Conservation (phyloP, 441 rosid genomes). For the Euphorbia corollata region DNA sequence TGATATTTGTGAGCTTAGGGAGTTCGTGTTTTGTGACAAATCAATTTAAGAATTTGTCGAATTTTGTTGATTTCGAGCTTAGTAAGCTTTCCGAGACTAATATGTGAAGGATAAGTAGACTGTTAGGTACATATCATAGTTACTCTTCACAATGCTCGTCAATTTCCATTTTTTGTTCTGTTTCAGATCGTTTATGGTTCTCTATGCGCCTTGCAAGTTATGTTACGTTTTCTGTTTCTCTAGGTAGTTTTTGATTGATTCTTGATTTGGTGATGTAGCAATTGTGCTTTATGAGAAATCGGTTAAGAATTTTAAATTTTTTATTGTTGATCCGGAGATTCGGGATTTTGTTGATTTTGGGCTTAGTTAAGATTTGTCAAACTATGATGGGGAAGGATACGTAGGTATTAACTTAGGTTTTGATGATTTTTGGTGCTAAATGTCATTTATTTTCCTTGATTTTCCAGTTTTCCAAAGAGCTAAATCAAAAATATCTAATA, state of each 20-base stretch:
- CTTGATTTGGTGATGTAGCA: background rate
- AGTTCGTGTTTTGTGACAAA: background rate
- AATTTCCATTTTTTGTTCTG: background rate
- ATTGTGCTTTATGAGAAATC: background rate
- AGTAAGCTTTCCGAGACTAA: background rate
- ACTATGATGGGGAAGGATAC: background rate
- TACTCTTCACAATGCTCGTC: background rate
- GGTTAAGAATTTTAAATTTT: background rate
- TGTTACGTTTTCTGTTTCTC: no score
- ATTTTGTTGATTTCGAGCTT: background rate
- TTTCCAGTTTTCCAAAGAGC: background rate
- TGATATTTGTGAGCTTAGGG: background rate
- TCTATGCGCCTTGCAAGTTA: background rate
- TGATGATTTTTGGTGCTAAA: background rate
- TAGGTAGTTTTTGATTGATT: no score
- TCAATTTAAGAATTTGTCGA: background rate
- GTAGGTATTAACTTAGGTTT: background rate
- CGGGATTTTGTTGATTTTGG: background rate
- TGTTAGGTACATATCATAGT: no score
- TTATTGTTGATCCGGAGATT: conserved; percentile 8
- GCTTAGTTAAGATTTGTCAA: background rate
- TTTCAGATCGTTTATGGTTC: background rate
- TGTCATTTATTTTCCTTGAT: background rate
- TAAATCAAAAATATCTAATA: background rate
- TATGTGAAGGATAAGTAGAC: no score